Conservation (phyloP, 2,329 filamentous ascomycete species). For the Pseudocercospora macadamiae region DNA sequence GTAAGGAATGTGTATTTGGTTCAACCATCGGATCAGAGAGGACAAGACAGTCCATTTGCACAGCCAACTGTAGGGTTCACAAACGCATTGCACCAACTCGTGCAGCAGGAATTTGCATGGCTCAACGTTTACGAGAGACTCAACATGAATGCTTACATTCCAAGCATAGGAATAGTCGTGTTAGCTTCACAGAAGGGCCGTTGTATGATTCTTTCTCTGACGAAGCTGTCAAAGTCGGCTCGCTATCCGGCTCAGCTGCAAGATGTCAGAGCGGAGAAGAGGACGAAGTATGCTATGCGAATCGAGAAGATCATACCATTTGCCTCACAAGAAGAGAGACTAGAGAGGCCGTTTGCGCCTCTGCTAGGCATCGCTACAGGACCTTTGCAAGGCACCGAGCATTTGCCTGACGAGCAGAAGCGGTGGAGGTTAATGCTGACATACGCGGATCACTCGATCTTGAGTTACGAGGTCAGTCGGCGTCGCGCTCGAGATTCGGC, state of each 20-base stretch:
- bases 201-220: conserved; percentile 65
- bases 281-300: conserved; percentile 50
- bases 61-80: conserved; percentile 43
- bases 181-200: conserved; percentile 68
- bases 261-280: conserved; percentile 15
- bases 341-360: conserved; percentile 52
- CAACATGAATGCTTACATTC: conserved; percentile 66
- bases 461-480: conserved; percentile 68
- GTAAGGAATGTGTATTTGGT: conserved; percentile 49
- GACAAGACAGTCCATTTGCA: conserved; percentile 13
- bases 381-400: conserved; percentile 58
- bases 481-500: conserved; percentile 20
- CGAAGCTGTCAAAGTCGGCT: conserved; percentile 38
- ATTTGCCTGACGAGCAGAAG: conserved; percentile 39
- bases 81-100: conserved; percentile 39
- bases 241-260: conserved; percentile 21
- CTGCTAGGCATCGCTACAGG: conserved; percentile 70
- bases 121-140: conserved; percentile 54
- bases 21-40: conserved; percentile 37
- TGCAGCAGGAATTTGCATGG: conserved; percentile 31
- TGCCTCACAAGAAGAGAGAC: conserved; percentile 54
- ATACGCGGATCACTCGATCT: conserved; percentile 69
- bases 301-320: conserved; percentile 61
- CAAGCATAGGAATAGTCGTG: conserved; percentile 70
- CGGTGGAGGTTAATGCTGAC: conserved; percentile 72